Evolutionary conservation across 495 filamentous ascomycete genomes (phyloP), one percentile per base, ranked within the genome.

Genomic region (Aspergillus hancockii): DNA sequence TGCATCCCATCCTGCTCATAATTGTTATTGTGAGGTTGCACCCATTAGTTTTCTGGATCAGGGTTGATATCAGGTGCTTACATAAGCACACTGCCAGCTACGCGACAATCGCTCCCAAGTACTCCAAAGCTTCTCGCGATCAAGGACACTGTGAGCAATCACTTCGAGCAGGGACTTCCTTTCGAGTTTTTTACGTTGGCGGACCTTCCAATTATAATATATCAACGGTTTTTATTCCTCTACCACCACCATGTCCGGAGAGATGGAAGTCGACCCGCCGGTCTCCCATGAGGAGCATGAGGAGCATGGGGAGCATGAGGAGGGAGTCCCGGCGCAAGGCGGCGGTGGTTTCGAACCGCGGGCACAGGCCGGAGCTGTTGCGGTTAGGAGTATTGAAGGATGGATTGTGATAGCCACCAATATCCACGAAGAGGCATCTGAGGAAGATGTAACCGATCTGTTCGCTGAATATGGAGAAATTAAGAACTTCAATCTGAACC

Each of bases 351-450:
- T 87, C 58, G 84, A 87, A 58, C 74, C 83, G 21, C 86, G 88
- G 69, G 96, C 93, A 49, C 80, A 85, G 59, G 78, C 85, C 54
- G 90, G 89, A 60, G 91, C 93, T 28, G 91, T 90, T 7, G 95
- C 93, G 14, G 95, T 99, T 53, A 91, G 95, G 72, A 96, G 91
- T 61, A 97, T 99, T 71, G 95, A 99, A 73, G 95, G 95, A 63
- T 99, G 95, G 95, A 98, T 99, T 75, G 82, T 99, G 62, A 88
- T 97, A 58, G 92, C 88, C 59, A 96, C 93, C 19, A 97, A 98
- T 72, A 91, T 98, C 41, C 94, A 99, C 73, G 95, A 98, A 71
- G 95, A 99, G 75, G 91, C 95, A 18, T 91, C 87, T 66, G 95
- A 99, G 77, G 95, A 99, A 75, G 92, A 96, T 61, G 75, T 99